These are phyloP conservation scores for Gossypioides kirkii DNA, from an alignment of 345 rosid genomes.

Conservation along the genomic window DNA sequence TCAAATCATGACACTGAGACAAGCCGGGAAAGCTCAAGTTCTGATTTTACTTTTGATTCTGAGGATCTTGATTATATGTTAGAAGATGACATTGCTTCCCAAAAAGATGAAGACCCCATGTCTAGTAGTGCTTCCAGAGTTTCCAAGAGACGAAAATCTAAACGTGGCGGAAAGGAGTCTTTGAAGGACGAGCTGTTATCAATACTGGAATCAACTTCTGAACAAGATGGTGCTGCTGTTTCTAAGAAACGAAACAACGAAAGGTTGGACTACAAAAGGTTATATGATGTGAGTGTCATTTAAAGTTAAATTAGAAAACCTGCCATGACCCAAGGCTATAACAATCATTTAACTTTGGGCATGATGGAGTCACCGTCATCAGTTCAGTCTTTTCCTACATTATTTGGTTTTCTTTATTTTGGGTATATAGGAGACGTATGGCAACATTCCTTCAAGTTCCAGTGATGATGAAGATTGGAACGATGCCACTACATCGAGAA, in stretches of 20 bases:
- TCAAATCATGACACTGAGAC: slow-evolving; percentile 36
- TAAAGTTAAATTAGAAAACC: neutral
- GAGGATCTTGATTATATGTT: slow-evolving; percentile 49
- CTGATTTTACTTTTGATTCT: slow-evolving; percentile 72
- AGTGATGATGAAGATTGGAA: slow-evolving; percentile 67
- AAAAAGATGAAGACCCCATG: slow-evolving; percentile 26
- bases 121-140: slow-evolving; percentile 16
- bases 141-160: slow-evolving; percentile 21
- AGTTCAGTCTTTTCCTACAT: neutral
- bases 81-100: slow-evolving; percentile 26
- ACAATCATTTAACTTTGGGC: neutral
- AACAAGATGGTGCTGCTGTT: slow-evolving; percentile 38
- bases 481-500: slow-evolving; percentile 30
- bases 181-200: slow-evolving; percentile 28
- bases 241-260: slow-evolving; percentile 48
- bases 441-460: slow-evolving; percentile 37
- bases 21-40: slow-evolving; percentile 55
- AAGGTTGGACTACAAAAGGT: slow-evolving; percentile 88
- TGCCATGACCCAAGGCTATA: neutral
- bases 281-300: slow-evolving; percentile 70
- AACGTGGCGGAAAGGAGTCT: slow-evolving; percentile 25
- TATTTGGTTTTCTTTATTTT: slow-evolving; percentile 18
- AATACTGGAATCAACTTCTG: slow-evolving; percentile 32
- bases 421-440: slow-evolving; percentile 71
- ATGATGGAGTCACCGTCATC: neutral